A percentile compares a stretch with the other conserved stretches of the same genome.
Conservation (phyloP, 2,329 filamentous ascomycete genomes). For the Ascochyta pisi region DNA sequence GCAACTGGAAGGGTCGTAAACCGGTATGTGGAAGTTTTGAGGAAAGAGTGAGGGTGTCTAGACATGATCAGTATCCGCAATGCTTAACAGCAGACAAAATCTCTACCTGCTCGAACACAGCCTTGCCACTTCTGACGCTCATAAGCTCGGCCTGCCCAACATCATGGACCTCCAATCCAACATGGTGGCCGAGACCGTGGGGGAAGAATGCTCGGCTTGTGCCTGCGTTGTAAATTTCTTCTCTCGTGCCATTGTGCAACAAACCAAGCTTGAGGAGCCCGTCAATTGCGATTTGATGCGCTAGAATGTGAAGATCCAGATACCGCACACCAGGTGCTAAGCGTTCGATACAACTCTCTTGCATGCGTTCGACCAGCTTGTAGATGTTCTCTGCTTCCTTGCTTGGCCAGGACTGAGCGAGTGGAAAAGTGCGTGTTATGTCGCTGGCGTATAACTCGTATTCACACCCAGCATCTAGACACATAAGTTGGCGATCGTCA, state of each 20-base stretch:
- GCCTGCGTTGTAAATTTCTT: conserved; percentile 77
- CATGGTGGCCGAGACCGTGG: conserved; percentile 87
- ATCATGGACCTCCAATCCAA: conserved; percentile 93
- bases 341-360: conserved; percentile 72
- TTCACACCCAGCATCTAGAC: conserved; percentile 88
- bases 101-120: conserved; percentile 32
- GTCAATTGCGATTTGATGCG: conserved; percentile 73
- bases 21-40: conserved; percentile 40
- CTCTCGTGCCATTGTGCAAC: conserved; percentile 66
- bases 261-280: conserved; percentile 77
- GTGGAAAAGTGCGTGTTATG: conserved; percentile 85
- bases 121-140: conserved; percentile 36
- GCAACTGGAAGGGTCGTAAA: conserved; percentile 41
- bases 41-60: conserved; percentile 44
- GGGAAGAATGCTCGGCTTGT: conserved; percentile 93
- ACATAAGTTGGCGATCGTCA: conserved; percentile 72
- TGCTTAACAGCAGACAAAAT: neutral
- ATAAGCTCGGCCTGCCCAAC: conserved; percentile 47
- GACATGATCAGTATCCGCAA: conserved; percentile 12
- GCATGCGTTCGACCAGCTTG: conserved; percentile 80
- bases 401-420: conserved; percentile 72
- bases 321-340: conserved; percentile 74
- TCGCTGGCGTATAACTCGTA: conserved; percentile 87
- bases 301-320: conserved; percentile 74
- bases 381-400: conserved; percentile 76